A percentile compares a stretch with the other conserved stretches of the same genome.
Conservation (phyloP, 768 basidiomycete species). For the Pulveroboletus sp. region DNA sequence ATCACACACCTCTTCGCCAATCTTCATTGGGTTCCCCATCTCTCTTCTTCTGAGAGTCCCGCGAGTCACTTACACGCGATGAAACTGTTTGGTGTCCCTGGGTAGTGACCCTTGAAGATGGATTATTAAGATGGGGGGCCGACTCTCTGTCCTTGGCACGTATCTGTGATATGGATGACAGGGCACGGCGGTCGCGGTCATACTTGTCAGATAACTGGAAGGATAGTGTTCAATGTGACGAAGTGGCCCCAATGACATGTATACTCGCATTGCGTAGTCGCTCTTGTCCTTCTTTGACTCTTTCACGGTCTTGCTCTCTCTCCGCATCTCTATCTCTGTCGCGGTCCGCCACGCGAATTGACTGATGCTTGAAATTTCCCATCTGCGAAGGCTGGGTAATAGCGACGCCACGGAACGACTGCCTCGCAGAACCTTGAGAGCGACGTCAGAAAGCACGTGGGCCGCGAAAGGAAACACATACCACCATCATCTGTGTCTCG, state of each 20-base stretch:
- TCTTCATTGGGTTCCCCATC: conserved; percentile 73
- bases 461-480: conserved; percentile 28
- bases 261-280: conserved; percentile 60
- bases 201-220: conserved; percentile 79
- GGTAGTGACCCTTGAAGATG: conserved; percentile 38
- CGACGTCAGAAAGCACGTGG: conserved; percentile 2
- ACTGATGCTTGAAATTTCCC: conserved; percentile 91
- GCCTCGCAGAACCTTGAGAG: conserved; percentile 51
- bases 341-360: conserved; percentile 63
- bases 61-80: conserved; percentile 51
- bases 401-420: conserved; percentile 59
- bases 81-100: conserved; percentile 32
- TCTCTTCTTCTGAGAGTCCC: conserved; percentile 63
- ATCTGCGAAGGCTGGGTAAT: conserved; percentile 83
- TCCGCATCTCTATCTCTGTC: conserved; percentile 45
- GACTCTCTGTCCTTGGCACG: conserved; percentile 65
- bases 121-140: conserved; percentile 52
- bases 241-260: neutral
- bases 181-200: conserved; percentile 67
- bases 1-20: conserved; percentile 69
- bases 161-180: conserved; percentile 42
- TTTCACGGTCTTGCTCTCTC: conserved; percentile 48
- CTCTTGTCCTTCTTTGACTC: conserved; percentile 77
- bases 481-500: conserved; percentile 74
- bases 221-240: conserved; percentile 2